Percentiles rank a stretch among this genome's conserved stretches.
Evolutionary conservation across 768 basidiomycete genomes (phyloP).

Genomic region (Russula sp.): DNA sequence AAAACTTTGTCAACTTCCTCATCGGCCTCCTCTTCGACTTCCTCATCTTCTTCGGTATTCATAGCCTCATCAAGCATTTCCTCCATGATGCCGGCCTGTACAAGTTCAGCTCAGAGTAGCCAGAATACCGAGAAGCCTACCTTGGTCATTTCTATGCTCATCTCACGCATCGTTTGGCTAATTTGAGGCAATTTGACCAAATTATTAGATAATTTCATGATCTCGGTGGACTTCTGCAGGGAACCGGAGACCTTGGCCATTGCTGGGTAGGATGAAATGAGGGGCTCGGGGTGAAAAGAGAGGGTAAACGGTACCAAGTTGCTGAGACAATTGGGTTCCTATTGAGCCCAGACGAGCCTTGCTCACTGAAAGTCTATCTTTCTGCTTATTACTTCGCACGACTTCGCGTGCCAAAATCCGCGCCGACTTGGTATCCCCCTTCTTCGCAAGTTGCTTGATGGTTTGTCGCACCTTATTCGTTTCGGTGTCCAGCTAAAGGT

Average conservation of each 20-base stretch:
- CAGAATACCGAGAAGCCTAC: constrained; percentile 31
- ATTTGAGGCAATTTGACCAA: constrained; percentile 90
- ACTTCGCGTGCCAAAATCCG: constrained; percentile 89
- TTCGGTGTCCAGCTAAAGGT: constrained; percentile 65
- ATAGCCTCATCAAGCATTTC: constrained; percentile 96
- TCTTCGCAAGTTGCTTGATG: constrained; percentile 83
- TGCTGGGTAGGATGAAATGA: constrained; percentile 40
- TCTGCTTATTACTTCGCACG: constrained; percentile 92
- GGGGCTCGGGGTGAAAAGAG: not conserved
- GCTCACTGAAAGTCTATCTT: constrained; percentile 82
- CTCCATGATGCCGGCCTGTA: constrained; percentile 90
- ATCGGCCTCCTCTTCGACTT: constrained; percentile 93
- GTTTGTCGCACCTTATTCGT: constrained; percentile 71
- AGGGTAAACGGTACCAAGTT: constrained; percentile 62
- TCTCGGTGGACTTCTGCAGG: constrained; percentile 95
- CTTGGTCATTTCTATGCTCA: constrained; percentile 99
- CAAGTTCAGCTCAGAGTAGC: constrained; percentile 12
- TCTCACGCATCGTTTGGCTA: constrained; percentile 87
- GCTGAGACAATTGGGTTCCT: constrained; percentile 80
- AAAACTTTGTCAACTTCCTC: constrained; percentile 95
- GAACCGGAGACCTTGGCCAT: constrained; percentile 98
- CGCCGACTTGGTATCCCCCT: constrained; percentile 90
- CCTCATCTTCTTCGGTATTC: constrained; percentile 89
- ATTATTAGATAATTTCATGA: constrained; percentile 96
- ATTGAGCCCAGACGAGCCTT: constrained; percentile 93